These are phyloP conservation scores for Brassica juncea DNA, from an alignment of 345 rosid genomes.

Conservation along the genomic window DNA sequence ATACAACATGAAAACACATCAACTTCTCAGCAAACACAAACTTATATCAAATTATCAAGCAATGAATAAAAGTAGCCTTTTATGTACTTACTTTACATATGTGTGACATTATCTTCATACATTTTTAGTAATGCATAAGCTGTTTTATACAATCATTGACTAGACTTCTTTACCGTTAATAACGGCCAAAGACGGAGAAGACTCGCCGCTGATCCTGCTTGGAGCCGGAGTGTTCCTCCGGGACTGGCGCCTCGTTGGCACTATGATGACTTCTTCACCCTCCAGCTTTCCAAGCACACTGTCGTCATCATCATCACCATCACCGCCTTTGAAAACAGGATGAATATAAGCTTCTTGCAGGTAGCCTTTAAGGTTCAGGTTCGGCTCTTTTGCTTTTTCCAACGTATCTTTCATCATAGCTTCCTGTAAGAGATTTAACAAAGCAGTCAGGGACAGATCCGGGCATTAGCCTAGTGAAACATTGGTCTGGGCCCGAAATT, in stretches of 20 bases:
- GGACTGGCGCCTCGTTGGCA: slow-evolving; percentile 71
- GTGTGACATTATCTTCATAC: background rate
- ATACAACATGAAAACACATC: background rate
- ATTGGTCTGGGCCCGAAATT: no score
- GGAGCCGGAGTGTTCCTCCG: slow-evolving; percentile 58
- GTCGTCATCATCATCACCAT: slow-evolving; percentile 37
- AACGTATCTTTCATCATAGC: slow-evolving; percentile 94
- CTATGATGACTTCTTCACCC: slow-evolving; percentile 56
- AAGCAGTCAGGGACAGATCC: background rate
- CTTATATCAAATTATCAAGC: background rate
- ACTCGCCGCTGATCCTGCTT: slow-evolving; percentile 45
- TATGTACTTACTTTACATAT: background rate
- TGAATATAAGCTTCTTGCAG: slow-evolving; percentile 77
- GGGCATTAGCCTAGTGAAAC: no score
- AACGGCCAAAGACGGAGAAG: slow-evolving; percentile 12
- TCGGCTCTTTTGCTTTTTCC: slow-evolving; percentile 77
- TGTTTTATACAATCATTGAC: background rate
- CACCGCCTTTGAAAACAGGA: slow-evolving; percentile 65
- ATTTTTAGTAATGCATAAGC: background rate
- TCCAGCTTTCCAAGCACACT: slow-evolving; percentile 39
- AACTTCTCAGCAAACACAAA: background rate
- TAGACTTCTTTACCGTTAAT: slow-evolving; percentile 33
- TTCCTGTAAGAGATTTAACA: slow-evolving; percentile 52
- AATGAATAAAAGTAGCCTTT: background rate
- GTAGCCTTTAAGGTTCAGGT: slow-evolving; percentile 67